Evolutionary conservation across 192 early-diverging fungal genomes (phyloP), one percentile per base, ranked within the genome.

Genomic region (Entomortierella chlamydospora): DNA sequence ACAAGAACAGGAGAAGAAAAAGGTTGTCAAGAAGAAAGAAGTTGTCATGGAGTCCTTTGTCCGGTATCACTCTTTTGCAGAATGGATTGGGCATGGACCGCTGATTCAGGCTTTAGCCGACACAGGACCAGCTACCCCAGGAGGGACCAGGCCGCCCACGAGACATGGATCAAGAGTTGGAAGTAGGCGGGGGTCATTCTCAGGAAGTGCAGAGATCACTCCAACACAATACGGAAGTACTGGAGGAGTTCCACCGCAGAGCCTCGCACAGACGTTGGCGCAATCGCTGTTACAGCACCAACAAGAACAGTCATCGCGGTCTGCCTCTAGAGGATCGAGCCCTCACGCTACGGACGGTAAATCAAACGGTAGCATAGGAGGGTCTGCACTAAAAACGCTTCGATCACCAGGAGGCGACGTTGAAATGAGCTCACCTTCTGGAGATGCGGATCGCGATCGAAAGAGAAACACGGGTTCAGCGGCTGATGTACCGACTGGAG

Each of bases 1-100:
- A 47, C 85, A 76, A 65, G 87, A 89, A 49, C 77, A 71, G 57
- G 81, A 86, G 45, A 81, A 85, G 53, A 81, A 81, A 29, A 84
- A 72, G 30, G 68, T 81, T 0, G 72, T 77, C 58, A 80, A 73
- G 30, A 88, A 84, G 37, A 84, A 76, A 39, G 67, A 68, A 31
- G 68, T 47, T 1, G 82, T 83, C 7, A 64, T 65, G 61, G 84
- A 73, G 11, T 68, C 81, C 5, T 83, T 86, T 54, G 65, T 89
- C 0, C 64, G 86, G n/a, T 84, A 83, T 22, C 81, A 84, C 47
- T 87, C 86, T 6, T 84, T 83, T 79, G 61, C 76, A 22, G 84
- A 79, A 73, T 65, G 84, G 84, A 28, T 77, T 58, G 34, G 67
- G 34, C 64, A 68, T 70, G 56, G 80, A 64, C 59, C 72, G 34